Percentiles rank a stretch among this genome's conserved stretches.
These are phyloP conservation scores for Saksenaea vasiformis DNA, from an alignment of 371 early-diverging fungal species.

Conservation along the genomic window DNA sequence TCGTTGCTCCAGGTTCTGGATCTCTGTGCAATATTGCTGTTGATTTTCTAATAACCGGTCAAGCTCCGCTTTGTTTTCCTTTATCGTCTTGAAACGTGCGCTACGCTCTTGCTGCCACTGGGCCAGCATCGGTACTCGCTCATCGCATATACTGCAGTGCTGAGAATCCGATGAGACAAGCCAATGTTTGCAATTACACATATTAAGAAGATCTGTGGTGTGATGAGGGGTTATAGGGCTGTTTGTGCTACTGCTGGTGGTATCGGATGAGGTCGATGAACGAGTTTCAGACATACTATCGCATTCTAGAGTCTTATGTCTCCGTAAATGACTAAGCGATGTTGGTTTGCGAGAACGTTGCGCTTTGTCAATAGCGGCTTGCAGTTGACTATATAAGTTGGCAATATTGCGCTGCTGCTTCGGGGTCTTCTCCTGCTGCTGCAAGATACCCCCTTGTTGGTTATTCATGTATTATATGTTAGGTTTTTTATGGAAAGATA, in stretches of 20 bases:
- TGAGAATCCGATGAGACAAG: slow-evolving; percentile 27
- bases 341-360: not conserved
- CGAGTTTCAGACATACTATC: slow-evolving; percentile 5
- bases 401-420: slow-evolving; percentile 22
- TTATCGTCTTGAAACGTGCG: slow-evolving; percentile 9
- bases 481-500: not conserved
- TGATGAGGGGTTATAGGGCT: slow-evolving; percentile 18
- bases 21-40: not conserved
- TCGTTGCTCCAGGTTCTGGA: not conserved
- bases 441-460: slow-evolving; percentile 18
- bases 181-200: slow-evolving; percentile 26
- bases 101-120: slow-evolving; percentile 19
- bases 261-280: slow-evolving; percentile 14
- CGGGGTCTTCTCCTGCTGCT: slow-evolving; percentile 13
- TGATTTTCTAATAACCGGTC: slow-evolving; percentile 6
- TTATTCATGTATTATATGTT: slow-evolving; percentile 3
- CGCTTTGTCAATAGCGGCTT: slow-evolving; percentile 22
- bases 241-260: slow-evolving; percentile 13
- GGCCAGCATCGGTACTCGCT: slow-evolving; percentile 11
- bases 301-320: not conserved
- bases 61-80: slow-evolving; percentile 10
- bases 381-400: slow-evolving; percentile 21
- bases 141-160: slow-evolving; percentile 27
- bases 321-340: slow-evolving; percentile 2
- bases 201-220: slow-evolving; percentile 7